phyloP scores from a whole-genome alignment of 1,284 basidiomycete genomes.

The Boletus mariae region DNA sequence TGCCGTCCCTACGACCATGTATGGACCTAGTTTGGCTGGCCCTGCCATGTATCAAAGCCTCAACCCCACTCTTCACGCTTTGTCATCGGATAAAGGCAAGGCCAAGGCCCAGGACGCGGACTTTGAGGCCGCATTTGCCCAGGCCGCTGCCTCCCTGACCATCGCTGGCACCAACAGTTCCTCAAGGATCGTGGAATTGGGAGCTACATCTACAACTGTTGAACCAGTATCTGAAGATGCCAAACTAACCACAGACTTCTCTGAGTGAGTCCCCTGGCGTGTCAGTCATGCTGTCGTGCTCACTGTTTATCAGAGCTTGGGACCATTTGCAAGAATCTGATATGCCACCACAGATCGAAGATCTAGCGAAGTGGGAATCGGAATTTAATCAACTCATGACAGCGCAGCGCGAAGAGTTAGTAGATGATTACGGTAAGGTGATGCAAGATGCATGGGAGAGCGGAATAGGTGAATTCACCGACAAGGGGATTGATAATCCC shows the following conservation, averaged over 20 bases:
- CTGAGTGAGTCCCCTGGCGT: constrained; percentile 39
- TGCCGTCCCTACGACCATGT: constrained; percentile 26
- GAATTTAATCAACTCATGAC: constrained; percentile 83
- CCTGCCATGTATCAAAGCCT: constrained; percentile 34
- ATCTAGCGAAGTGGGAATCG: constrained; percentile 84
- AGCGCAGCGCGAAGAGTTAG: constrained; percentile 58
- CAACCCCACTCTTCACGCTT: constrained; percentile 14
- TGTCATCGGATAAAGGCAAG: constrained; percentile 53
- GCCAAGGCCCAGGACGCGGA: constrained; percentile 72
- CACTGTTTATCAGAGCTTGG: constrained; percentile 48
- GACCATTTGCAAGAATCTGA: constrained; percentile 56
- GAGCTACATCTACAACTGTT: constrained; percentile 39
- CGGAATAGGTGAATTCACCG: constrained; percentile 44
- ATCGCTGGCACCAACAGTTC: constrained; percentile 43
- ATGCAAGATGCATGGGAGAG: constrained; percentile 65
- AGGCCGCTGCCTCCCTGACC: constrained; percentile 48
- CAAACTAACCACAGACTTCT: constrained; percentile 38
- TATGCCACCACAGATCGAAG: constrained; percentile 53
- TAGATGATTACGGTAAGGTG: constrained; percentile 53
- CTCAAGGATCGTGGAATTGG: constrained; percentile 52
- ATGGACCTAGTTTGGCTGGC: constrained; percentile 28
- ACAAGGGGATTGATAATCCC: constrained; percentile 36
- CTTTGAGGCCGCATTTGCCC: constrained; percentile 74
- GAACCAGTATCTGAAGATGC: constrained; percentile 33
- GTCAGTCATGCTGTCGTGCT: constrained; percentile 3